These are phyloP conservation scores for Mortierella sp. DNA, from an alignment of 371 early-diverging fungal genomes.

Conservation along the genomic window DNA sequence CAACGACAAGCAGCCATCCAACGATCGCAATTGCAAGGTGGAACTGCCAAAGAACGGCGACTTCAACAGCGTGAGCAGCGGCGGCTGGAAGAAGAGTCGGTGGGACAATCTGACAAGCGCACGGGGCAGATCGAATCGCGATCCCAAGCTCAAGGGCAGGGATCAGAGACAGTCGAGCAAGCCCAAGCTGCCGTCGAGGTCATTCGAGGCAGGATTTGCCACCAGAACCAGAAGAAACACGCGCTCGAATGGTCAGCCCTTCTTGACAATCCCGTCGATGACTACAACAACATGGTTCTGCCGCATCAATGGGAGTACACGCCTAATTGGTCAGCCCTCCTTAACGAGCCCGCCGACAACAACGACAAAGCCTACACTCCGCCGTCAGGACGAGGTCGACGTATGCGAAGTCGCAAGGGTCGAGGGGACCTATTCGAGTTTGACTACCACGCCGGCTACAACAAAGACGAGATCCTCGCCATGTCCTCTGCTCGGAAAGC, in stretches of 20 bases:
- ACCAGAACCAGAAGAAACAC: no score
- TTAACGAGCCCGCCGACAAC: background rate
- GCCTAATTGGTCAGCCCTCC: no score
- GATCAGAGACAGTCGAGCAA: no score
- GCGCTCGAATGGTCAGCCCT: no score
- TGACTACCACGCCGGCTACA: conserved; percentile 30
- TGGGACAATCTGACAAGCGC: background rate
- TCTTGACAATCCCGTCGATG: no score
- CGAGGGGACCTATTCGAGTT: conserved; percentile 16
- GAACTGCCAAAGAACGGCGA: background rate
- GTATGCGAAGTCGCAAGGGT: conserved; percentile 14
- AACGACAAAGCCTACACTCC: background rate
- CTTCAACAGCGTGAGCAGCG: background rate
- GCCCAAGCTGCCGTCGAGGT: no score
- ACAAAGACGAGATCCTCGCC: conserved; percentile 12
- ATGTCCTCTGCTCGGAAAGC: conserved; percentile 19
- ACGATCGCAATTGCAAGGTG: background rate
- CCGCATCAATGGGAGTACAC: background rate
- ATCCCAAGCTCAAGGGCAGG: background rate
- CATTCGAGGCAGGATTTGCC: no score
- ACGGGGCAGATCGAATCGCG: no score
- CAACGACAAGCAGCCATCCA: no score
- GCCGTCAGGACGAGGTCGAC: background rate
- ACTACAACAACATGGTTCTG: no score
- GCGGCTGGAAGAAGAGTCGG: background rate